Evolutionary conservation across 306 rosid genomes (phyloP).

Genomic region (Alnus rubra): DNA sequence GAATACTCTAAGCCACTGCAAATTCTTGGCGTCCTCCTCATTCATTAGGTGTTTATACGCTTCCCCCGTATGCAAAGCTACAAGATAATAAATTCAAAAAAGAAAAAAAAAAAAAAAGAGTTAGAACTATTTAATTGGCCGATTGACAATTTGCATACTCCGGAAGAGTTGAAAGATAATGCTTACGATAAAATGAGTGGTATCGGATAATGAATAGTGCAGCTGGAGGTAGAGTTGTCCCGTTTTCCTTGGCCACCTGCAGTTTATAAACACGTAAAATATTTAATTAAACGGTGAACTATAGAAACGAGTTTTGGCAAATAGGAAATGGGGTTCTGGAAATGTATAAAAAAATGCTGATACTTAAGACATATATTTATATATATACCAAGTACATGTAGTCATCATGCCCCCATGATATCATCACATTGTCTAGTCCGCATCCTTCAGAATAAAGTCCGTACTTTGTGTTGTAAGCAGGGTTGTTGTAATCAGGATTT

Average conservation of each 20-base stretch:
- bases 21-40: conserved; percentile 52
- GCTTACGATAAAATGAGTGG: conserved; percentile 67
- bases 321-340: not conserved
- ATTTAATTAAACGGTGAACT: no score
- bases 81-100: not conserved
- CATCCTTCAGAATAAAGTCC: conserved; percentile 57
- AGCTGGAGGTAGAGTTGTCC: conserved; percentile 50
- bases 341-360: not conserved
- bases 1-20: conserved; percentile 65
- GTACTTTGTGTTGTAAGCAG: conserved; percentile 39
- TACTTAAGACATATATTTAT: no score
- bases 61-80: conserved; percentile 60
- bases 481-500: conserved; percentile 45
- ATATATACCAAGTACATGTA: conserved; percentile 62
- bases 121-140: not conserved
- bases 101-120: not conserved
- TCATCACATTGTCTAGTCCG: conserved; percentile 52
- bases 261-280: not conserved
- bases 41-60: conserved; percentile 63
- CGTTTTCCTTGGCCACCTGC: conserved; percentile 68
- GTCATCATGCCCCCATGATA: conserved; percentile 79
- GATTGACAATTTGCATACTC: not conserved
- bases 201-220: conserved; percentile 65
- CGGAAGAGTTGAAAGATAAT: not conserved
- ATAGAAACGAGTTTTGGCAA: no score